Percentiles rank a stretch among this genome's conserved stretches.
Conservation (phyloP, 108 stramenopile genomes). For the Cyclotella atomus region DNA sequence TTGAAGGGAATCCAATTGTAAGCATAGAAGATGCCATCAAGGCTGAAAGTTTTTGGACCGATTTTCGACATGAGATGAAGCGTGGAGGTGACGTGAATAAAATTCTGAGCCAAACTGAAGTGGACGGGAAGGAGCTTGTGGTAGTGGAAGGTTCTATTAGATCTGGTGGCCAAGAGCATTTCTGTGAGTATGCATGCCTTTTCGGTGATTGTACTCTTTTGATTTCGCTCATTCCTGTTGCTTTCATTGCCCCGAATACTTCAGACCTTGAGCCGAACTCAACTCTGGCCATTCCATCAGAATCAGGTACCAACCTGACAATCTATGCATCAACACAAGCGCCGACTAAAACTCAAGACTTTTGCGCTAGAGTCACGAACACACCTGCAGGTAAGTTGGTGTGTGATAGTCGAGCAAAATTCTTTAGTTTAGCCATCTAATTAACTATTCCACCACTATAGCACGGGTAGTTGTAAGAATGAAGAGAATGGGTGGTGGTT, state of each 20-base stretch:
- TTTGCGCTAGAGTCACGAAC: slow-evolving; percentile 83
- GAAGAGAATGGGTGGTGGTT: slow-evolving; percentile 96
- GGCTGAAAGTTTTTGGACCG: slow-evolving; percentile 74
- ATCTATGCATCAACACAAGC: slow-evolving; percentile 93
- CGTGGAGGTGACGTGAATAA: slow-evolving; percentile 80
- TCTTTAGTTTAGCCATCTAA: too few relatives aligned
- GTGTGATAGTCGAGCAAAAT: too few relatives aligned
- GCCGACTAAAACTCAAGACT: slow-evolving; percentile 87
- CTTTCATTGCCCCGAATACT: too few relatives aligned
- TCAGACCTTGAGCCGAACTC: slow-evolving; percentile 88
- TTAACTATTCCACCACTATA: too few relatives aligned
- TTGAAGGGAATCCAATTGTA: slow-evolving; percentile 62
- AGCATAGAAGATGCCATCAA: slow-evolving; percentile 91
- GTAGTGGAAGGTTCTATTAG: slow-evolving; percentile 74
- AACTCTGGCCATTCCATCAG: slow-evolving; percentile 89
- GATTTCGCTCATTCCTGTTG: not conserved
- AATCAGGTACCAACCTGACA: slow-evolving; percentile 81
- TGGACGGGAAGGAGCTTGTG: slow-evolving; percentile 57
- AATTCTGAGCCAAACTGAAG: slow-evolving; percentile 21
- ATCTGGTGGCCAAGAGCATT: slow-evolving; percentile 94
- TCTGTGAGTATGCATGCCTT: slow-evolving; percentile 37
- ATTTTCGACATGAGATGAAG: slow-evolving; percentile 66
- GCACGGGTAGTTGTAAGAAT: slow-evolving; percentile 88
- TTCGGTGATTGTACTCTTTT: not conserved
- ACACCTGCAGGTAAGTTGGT: slow-evolving; percentile 50